Base-by-base conservation (phyloP, 2,329 filamentous ascomycete species). In the Curvularia lunata region DNA sequence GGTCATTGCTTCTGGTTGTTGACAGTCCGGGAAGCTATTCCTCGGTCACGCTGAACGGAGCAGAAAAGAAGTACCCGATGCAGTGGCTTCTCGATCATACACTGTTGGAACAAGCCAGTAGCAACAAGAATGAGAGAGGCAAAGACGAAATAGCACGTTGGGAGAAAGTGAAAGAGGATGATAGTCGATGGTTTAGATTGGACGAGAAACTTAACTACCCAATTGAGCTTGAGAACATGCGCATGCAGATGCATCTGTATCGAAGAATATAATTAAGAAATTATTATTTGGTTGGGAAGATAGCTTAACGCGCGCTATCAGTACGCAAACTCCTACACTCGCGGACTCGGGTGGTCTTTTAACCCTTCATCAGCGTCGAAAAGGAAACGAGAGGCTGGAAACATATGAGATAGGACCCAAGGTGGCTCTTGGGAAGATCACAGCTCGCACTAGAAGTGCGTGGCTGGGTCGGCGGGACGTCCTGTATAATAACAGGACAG, bases 1-100 rank as follows among this genome's bases (percentile, higher is more conserved):
- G 86, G 0, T 86, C 91, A 2, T 75, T 94, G 38, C 80, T 98
- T 1, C 84, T 98, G 0, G 91, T 98, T 2, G 88, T 97, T 4
- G 94, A 99, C 75, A 97, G 92, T 66, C 92, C 95, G 0, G 95
- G 95, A 0, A 96, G 90, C 76, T 98, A 98, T 77, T 95, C 93
- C 0, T 91, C 92, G 56, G 84, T 96, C 3, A 85, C 85, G 0
- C 76, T 97, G 0, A 79, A 79, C 25, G 78, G 77, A 0, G 65
- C 77, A 2, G 72, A 83, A 62, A 84, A 84, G 84, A 87, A 85
- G 60, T 98, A 98, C 73, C 94, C 94, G 0, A 98, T 97, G 92
- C 89, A 91, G 68, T 97, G 92, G 88, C 80, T 99, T 16, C 81
- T 99, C 2, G 90, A 97, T 69, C 90, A 95, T 72, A 90, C 91